A percentile compares a stretch with the other conserved stretches of the same genome.
These are phyloP conservation scores for Ceriops tagal DNA, from an alignment of 345 rosid species.

Conservation along the genomic window DNA sequence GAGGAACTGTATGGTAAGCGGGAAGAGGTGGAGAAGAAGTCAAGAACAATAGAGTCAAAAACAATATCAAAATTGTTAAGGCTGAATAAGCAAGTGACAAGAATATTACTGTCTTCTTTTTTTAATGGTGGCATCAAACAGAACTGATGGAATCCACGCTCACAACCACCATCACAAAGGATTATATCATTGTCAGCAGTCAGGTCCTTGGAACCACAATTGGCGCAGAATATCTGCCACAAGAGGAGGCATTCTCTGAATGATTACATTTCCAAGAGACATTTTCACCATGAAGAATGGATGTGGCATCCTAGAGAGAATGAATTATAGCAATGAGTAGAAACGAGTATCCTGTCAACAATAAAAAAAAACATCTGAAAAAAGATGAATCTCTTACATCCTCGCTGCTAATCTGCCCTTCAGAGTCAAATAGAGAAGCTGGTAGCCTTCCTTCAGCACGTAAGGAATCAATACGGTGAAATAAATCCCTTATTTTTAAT, in stretches of 20 bases:
- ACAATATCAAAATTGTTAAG: conserved; percentile 8
- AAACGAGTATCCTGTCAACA: background rate
- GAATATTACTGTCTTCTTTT: conserved; percentile 81
- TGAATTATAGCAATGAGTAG: background rate
- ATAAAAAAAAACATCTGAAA: too few species aligned
- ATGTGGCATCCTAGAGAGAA: background rate
- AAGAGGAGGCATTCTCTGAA: conserved; percentile 24
- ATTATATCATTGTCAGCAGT: conserved; percentile 79
- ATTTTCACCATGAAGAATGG: background rate
- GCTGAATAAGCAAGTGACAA: conserved; percentile 21
- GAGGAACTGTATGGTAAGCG: conserved; percentile 64
- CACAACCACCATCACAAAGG: conserved; percentile 94
- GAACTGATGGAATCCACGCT: conserved; percentile 88
- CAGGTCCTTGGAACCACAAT: conserved; percentile 87
- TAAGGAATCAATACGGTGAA: conserved; percentile 66
- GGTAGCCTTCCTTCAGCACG: conserved; percentile 85
- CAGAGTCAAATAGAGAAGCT: conserved; percentile 76
- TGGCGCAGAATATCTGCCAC: conserved; percentile 92
- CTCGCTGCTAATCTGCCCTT: conserved; percentile 88
- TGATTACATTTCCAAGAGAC: conserved; percentile 2
- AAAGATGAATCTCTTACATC: conserved; percentile 57
- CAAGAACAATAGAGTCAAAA: conserved; percentile 11
- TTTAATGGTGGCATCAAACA: conserved; percentile 86
- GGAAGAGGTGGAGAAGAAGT: background rate
- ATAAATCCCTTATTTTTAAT: conserved; percentile 77